Evolutionary conservation across 1,139 yeast species (phyloP).

Genomic region (Sugiyamaella neomexicana): DNA sequence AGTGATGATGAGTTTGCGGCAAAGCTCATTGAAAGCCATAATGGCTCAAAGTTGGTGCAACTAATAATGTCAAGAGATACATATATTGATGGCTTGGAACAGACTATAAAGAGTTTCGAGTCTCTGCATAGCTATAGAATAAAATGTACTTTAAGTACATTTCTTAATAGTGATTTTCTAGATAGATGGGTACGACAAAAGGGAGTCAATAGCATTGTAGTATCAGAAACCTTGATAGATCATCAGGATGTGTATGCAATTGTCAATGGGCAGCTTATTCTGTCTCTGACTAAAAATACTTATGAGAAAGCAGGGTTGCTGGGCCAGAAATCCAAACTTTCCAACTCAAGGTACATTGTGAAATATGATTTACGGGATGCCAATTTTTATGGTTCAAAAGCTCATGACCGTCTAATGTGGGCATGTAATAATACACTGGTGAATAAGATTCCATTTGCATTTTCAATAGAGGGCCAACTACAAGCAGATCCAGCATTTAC

Average conservation of each 20-base stretch:
- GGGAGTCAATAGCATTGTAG: conserved; percentile 15
- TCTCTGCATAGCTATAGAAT: conserved; percentile 10
- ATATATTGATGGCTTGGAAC: not conserved
- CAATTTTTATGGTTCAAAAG: conserved; percentile 20
- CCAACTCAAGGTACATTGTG: conserved; percentile 20
- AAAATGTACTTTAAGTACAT: conserved; percentile 7
- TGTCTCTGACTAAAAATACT: conserved; percentile 38
- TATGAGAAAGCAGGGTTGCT: conserved; percentile 40
- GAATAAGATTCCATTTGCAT: conserved; percentile 18
- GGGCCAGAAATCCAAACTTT: conserved; percentile 31
- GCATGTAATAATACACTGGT: conserved; percentile 38
- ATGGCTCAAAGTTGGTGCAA: conserved; percentile 11
- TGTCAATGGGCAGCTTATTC: conserved; percentile 33
- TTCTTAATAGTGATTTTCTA: conserved; percentile 10
- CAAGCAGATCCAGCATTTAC: not conserved
- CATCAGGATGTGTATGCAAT: conserved; percentile 41
- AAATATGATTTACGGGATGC: conserved; percentile 14
- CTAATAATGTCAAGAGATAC: conserved; percentile 15
- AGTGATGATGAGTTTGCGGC: not conserved
- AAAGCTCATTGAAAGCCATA: conserved; percentile 14
- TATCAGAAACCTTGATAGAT: conserved; percentile 34
- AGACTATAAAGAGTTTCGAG: not conserved
- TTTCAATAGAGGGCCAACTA: not conserved
- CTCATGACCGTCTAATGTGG: conserved; percentile 44
- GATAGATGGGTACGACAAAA: conserved; percentile 8